These are phyloP conservation scores for Aspergillus olivimuriae DNA, from an alignment of 495 filamentous ascomycete species.

Conservation along the genomic window DNA sequence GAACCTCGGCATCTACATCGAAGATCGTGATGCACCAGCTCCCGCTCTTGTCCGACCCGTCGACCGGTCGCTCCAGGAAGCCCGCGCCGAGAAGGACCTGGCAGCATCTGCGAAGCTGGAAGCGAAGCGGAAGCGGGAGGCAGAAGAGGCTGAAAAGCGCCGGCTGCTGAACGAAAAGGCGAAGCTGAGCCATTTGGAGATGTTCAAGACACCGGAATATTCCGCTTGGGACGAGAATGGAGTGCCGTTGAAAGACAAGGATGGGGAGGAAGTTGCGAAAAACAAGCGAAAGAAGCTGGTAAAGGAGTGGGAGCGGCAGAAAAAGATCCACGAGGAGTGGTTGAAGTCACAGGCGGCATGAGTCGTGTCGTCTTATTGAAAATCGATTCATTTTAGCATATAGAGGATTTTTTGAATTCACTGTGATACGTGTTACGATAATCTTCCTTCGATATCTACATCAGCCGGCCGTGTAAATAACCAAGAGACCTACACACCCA, in stretches of 20 bases:
- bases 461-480: too few relatives aligned
- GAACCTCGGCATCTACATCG: conserved; percentile 75
- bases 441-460: too few relatives aligned
- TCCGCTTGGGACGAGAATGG: conserved; percentile 83
- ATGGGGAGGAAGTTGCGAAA: conserved; percentile 79
- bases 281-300: conserved; percentile 71
- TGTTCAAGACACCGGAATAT: conserved; percentile 66
- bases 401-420: background rate
- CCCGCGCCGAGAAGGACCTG: conserved; percentile 57
- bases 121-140: conserved; percentile 40
- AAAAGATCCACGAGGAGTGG: conserved; percentile 73
- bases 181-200: conserved; percentile 58
- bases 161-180: conserved; percentile 60
- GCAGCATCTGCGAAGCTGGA: background rate
- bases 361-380: background rate
- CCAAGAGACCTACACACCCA: too few relatives aligned
- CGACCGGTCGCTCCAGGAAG: conserved; percentile 63
- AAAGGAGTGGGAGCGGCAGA: conserved; percentile 92
- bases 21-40: conserved; percentile 62
- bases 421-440: background rate
- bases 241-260: conserved; percentile 66
- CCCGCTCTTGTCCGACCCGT: conserved; percentile 82
- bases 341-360: conserved; percentile 23
- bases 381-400: background rate
- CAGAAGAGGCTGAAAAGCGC: conserved; percentile 44